Conservation (phyloP, 768 basidiomycete species). For the Mrakia blollopis region DNA sequence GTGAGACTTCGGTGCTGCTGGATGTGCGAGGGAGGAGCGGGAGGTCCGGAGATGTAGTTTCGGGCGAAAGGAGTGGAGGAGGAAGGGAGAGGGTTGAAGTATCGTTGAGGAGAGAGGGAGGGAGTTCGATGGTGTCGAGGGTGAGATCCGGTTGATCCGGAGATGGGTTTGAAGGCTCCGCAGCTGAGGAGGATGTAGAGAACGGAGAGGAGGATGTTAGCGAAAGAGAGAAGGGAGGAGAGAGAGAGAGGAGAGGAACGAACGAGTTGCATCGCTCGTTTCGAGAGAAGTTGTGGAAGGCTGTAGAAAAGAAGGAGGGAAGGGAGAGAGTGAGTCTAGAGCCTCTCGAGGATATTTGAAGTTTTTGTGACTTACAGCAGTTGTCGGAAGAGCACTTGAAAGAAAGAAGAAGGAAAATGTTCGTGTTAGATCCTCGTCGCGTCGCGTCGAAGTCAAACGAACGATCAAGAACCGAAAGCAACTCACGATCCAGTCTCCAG, state of each 20-base stretch:
- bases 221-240: not conserved
- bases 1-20: constrained; percentile 1
- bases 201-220: not conserved
- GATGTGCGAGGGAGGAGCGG: constrained; percentile 2
- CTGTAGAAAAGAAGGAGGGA: not conserved
- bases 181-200: not conserved
- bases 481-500: constrained; percentile 29
- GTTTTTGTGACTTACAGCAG: not conserved
- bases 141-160: constrained; percentile 10
- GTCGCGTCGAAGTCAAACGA: not conserved
- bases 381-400: constrained; percentile 21
- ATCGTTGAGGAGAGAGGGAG: constrained; percentile 1
- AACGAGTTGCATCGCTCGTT: constrained; percentile 21
- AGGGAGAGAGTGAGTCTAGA: not conserved
- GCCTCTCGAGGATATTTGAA: not conserved
- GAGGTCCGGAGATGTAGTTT: constrained; percentile 5
- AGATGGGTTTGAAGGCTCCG: not conserved
- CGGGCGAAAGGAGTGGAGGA: not conserved
- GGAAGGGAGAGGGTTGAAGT: not conserved
- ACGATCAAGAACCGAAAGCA: too few relatives aligned
- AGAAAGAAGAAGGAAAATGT: too few relatives aligned
- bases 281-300: constrained; percentile 25
- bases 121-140: constrained; percentile 11
- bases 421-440: not conserved
- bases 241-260: not conserved